These are phyloP conservation scores for Blastomyces gilchristii DNA, from an alignment of 2,329 filamentous ascomycete genomes.

Conservation along the genomic window DNA sequence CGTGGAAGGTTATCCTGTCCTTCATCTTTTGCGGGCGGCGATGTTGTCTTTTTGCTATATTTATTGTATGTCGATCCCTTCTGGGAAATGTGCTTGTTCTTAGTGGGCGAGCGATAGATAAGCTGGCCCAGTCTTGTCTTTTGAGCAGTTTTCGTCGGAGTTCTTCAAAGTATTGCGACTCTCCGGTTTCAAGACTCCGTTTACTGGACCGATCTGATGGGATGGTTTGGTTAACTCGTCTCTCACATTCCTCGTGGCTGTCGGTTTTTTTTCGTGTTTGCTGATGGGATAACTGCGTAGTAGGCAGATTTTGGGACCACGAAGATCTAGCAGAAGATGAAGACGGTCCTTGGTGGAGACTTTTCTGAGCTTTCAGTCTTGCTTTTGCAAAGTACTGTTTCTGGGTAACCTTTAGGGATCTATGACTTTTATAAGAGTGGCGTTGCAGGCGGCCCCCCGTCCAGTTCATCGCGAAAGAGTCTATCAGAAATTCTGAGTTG, in stretches of 20 bases:
- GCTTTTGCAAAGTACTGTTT: conserved; percentile 29
- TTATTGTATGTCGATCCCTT: neutral
- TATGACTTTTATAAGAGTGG: conserved; percentile 26
- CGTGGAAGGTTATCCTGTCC: neutral
- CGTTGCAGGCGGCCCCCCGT: conserved; percentile 35
- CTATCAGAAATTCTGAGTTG: neutral
- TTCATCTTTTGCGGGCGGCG: neutral
- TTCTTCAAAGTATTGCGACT: conserved; percentile 16
- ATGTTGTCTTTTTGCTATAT: conserved; percentile 23
- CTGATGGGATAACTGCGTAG: neutral
- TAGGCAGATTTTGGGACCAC: neutral
- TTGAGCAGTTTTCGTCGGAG: conserved; percentile 28
- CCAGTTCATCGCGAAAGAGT: conserved; percentile 33
- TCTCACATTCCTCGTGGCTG: neutral
- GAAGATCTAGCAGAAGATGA: neutral
- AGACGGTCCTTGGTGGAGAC: conserved; percentile 8
- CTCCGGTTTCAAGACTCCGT: neutral
- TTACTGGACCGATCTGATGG: neutral
- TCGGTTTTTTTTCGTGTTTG: neutral
- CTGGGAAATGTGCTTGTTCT: conserved; percentile 8
- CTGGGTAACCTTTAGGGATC: conserved; percentile 21
- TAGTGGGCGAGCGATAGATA: conserved; percentile 27
- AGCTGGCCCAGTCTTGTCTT: conserved; percentile 30
- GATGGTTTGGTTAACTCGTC: neutral
- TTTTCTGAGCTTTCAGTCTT: conserved; percentile 17